These are phyloP conservation scores for Amanita polypyramis DNA, from an alignment of 768 basidiomycete genomes.

Conservation along the genomic window DNA sequence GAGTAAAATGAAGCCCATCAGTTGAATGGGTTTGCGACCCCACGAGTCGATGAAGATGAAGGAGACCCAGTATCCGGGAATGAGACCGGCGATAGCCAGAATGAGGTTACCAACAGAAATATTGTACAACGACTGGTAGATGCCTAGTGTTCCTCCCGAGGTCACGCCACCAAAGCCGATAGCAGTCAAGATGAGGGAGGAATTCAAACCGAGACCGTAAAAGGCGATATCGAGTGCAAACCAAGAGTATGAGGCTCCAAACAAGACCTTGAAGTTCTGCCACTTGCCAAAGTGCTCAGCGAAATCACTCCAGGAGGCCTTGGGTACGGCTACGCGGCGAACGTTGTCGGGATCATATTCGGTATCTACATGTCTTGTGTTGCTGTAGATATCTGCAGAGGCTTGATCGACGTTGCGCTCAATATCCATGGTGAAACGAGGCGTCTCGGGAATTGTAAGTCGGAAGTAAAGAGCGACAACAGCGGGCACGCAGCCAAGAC, in stretches of 20 bases:
- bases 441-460: constrained; percentile 86
- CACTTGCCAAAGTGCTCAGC: constrained; percentile 52
- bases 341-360: constrained; percentile 45
- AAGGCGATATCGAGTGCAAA: constrained; percentile 86
- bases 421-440: constrained; percentile 87
- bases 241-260: constrained; percentile 79
- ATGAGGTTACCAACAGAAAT: constrained; percentile 68
- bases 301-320: constrained; percentile 64
- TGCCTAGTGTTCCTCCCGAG: constrained; percentile 21
- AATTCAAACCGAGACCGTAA: constrained; percentile 85
- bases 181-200: constrained; percentile 58
- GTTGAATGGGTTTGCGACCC: constrained; percentile 77
- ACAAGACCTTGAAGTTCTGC: constrained; percentile 70
- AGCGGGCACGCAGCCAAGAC: constrained; percentile 78
- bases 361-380: constrained; percentile 39
- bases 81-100: constrained; percentile 65
- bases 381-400: constrained; percentile 58
- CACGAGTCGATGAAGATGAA: constrained; percentile 63
- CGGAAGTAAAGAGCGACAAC: constrained; percentile 83
- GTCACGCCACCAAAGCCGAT: constrained; percentile 59
- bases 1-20: constrained; percentile 65
- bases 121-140: constrained; percentile 54
- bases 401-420: constrained; percentile 78
- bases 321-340: constrained; percentile 59
- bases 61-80: constrained; percentile 70